Evolutionary conservation across 2,329 filamentous ascomycete species (phyloP).

Genomic region (Aspergillus luchuensis): DNA sequence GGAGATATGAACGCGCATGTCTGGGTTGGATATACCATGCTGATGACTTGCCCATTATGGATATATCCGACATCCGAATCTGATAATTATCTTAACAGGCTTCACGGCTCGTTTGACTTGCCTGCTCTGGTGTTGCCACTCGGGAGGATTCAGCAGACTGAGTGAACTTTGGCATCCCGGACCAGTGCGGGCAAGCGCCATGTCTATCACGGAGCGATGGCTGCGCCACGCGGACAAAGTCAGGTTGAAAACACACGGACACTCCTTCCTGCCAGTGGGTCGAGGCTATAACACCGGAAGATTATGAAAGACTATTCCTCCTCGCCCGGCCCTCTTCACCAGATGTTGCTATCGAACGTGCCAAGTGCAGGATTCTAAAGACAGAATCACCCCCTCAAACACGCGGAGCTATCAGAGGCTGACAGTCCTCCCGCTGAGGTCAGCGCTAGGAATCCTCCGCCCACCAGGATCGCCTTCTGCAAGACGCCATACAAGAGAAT

Average conservation of each 20-base stretch:
- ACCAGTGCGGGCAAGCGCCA: neutral
- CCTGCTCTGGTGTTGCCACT: neutral
- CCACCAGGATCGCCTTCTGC: neutral
- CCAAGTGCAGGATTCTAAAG: neutral
- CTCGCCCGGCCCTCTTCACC: neutral
- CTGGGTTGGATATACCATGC: neutral
- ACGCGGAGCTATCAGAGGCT: neutral
- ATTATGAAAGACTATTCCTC: too few species aligned
- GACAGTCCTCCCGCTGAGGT: neutral
- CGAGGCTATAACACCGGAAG: neutral
- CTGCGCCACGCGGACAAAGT: neutral
- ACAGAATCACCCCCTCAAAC: neutral
- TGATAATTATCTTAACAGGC: neutral
- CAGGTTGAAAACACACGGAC: neutral
- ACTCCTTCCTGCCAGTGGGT: neutral
- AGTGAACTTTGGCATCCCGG: neutral
- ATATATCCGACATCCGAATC: neutral
- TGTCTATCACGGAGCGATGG: neutral
- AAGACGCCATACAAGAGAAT: neutral
- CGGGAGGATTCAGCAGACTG: neutral
- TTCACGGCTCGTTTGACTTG: neutral
- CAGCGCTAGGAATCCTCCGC: neutral
- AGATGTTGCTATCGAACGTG: neutral
- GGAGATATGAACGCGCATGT: too few species aligned
- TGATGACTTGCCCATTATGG: neutral